phyloP scores from a whole-genome alignment of 2,329 filamentous ascomycete species.

The Emydomyces testavorans region DNA sequence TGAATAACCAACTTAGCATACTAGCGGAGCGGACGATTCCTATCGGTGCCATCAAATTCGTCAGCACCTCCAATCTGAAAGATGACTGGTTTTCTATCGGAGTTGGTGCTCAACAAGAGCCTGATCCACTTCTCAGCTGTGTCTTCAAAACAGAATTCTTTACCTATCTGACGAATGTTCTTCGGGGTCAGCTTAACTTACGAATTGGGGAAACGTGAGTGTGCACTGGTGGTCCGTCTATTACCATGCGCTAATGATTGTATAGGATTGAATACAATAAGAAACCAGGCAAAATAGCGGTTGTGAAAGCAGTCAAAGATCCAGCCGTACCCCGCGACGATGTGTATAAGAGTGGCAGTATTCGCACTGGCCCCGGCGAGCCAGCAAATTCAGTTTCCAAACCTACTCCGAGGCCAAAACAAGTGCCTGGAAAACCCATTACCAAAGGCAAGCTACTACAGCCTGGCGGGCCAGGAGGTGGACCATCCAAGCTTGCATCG shows the following conservation, averaged over 20 bases:
- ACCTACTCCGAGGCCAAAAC: conserved; percentile 78
- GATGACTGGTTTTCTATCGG: conserved; percentile 97
- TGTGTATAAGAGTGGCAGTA: conserved; percentile 82
- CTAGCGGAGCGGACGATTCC: conserved; percentile 69
- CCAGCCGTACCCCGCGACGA: conserved; percentile 60
- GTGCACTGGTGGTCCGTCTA: not conserved
- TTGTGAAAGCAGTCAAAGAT: conserved; percentile 85
- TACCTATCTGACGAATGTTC: conserved; percentile 71
- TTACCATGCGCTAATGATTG: conserved; percentile 13
- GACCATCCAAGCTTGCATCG: conserved; percentile 58
- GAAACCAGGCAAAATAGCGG: conserved; percentile 84
- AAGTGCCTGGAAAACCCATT: conserved; percentile 76
- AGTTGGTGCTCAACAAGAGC: conserved; percentile 76
- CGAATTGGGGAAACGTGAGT: conserved; percentile 61
- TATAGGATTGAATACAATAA: conserved; percentile 80
- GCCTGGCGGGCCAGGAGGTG: conserved; percentile 73
- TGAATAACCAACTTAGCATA: conserved; percentile 73
- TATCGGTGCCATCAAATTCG: conserved; percentile 76
- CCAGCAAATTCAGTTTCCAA: conserved; percentile 68
- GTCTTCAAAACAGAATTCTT: conserved; percentile 96
- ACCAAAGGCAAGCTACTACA: conserved; percentile 86
- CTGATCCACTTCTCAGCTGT: conserved; percentile 88
- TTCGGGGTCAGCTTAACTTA: conserved; percentile 68
- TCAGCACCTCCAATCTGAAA: conserved; percentile 66
- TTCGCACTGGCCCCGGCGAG: conserved; percentile 79